Conservation (phyloP, 169 alveolate species). For the Eimeria falciformis region DNA sequence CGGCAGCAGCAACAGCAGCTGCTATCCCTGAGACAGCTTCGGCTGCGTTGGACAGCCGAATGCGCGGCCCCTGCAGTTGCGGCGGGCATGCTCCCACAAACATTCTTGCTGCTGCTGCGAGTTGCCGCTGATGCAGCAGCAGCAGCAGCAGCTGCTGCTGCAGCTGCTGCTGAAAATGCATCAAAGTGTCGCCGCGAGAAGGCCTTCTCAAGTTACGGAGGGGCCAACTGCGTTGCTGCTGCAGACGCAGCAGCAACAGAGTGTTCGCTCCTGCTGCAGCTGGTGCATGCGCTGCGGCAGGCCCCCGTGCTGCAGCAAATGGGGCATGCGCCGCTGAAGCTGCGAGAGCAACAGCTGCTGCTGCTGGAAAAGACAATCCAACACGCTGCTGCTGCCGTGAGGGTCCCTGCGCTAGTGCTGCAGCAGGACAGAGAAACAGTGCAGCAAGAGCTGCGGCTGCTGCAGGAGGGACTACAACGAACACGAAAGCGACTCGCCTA, state of each 20-base stretch:
- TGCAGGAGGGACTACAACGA: neutral
- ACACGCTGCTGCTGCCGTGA: slow-evolving; percentile 12
- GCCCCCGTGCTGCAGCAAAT: slow-evolving; percentile 49
- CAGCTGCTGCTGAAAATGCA: slow-evolving; percentile 11
- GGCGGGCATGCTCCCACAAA: neutral
- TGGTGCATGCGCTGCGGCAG: slow-evolving; percentile 10
- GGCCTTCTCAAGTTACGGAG: too few species aligned
- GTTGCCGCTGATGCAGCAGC: slow-evolving; percentile 6
- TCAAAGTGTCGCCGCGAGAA: too few species aligned
- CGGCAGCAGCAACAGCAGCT: neutral
- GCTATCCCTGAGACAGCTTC: neutral
- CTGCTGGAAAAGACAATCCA: slow-evolving; percentile 39
- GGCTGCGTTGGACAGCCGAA: neutral
- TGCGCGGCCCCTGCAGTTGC: slow-evolving; percentile 1
- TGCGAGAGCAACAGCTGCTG: slow-evolving; percentile 19
- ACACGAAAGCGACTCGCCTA: neutral
- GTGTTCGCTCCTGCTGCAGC: neutral
- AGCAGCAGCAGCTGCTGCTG: slow-evolving; percentile 30
- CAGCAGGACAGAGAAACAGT: neutral
- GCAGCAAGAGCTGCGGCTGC: neutral
- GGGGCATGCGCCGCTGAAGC: slow-evolving; percentile 5
- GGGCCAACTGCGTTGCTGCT: too few species aligned
- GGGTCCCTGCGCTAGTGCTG: neutral
- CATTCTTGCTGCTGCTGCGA: slow-evolving; percentile 31
- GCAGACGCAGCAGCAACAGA: slow-evolving; percentile 2